Evolutionary conservation across 75 land plant genomes (phyloP).

Genomic region (Picea sitchensis): DNA sequence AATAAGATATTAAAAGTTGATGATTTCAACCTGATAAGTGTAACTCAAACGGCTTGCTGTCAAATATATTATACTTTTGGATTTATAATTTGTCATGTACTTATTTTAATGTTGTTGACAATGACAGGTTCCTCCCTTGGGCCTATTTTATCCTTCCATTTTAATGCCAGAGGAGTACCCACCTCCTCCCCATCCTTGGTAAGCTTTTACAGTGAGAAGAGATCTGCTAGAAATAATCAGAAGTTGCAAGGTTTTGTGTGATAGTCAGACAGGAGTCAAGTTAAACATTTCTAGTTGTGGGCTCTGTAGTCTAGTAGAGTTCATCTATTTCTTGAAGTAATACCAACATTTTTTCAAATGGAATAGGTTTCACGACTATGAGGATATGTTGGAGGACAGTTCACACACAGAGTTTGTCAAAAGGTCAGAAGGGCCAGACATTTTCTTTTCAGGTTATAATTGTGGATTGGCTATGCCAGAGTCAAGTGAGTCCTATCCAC

Average conservation of each 20-base stretch:
- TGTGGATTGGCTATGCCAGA: constrained; percentile 49
- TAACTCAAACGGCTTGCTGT: not conserved
- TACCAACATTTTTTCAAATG: not conserved
- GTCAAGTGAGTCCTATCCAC: constrained; percentile 25
- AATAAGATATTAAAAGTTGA: no score
- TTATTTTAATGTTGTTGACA: not conserved
- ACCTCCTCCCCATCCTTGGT: constrained; percentile 84
- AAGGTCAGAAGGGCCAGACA: constrained; percentile 61
- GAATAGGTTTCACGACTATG: constrained; percentile 60
- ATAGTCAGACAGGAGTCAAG: not conserved
- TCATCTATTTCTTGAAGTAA: not conserved
- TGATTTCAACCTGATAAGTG: not conserved
- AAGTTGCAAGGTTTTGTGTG: not conserved
- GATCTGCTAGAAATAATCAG: not conserved
- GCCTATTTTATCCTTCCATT: constrained; percentile 81
- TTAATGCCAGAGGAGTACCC: constrained; percentile 79
- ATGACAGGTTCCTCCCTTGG: constrained; percentile 87
- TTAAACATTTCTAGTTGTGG: not conserved
- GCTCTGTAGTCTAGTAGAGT: not conserved
- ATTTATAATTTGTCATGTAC: not conserved
- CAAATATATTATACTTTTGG: not conserved
- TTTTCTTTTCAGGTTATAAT: constrained; percentile 35
- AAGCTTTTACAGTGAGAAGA: constrained; percentile 10
- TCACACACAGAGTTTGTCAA: constrained; percentile 53
- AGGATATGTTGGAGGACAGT: constrained; percentile 80